Evolutionary conservation across 2,329 filamentous ascomycete genomes (phyloP).

Genomic region (Clarireedia homoeocarpa): DNA sequence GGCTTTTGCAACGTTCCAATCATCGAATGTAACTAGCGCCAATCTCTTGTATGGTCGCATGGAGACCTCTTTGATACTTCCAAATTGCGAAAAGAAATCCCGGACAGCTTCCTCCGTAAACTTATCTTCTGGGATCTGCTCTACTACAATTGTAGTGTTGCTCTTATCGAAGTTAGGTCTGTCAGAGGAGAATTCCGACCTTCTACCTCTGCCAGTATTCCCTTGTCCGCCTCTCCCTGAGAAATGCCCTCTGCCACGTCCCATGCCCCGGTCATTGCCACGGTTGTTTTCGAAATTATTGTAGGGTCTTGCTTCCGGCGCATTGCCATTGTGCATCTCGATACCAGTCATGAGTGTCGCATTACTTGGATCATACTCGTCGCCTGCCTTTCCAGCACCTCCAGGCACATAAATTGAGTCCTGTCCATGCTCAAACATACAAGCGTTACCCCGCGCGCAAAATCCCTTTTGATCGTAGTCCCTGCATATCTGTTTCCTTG

Average conservation of each 20-base stretch:
- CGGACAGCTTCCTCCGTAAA: constrained; percentile 58
- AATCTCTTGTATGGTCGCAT: constrained; percentile 60
- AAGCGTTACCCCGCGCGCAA: constrained; percentile 59
- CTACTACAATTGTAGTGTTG: constrained; percentile 64
- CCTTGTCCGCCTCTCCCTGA: constrained; percentile 21
- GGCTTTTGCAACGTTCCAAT: constrained; percentile 56
- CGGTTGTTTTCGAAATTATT: constrained; percentile 10
- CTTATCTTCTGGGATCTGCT: constrained; percentile 67
- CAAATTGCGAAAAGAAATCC: constrained; percentile 66
- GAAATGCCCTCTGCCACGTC: constrained; percentile 27
- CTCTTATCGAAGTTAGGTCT: constrained; percentile 54
- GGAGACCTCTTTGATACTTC: constrained; percentile 53
- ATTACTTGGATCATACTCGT: constrained; percentile 53
- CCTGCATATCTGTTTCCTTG: constrained; percentile 43
- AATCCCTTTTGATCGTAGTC: constrained; percentile 69
- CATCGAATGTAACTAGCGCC: constrained; percentile 62
- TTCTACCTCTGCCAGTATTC: constrained; percentile 20
- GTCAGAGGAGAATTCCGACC: constrained; percentile 54
- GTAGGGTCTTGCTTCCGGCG: neutral
- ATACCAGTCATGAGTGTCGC: constrained; percentile 34
- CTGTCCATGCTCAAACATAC: constrained; percentile 61
- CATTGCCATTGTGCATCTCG: constrained; percentile 14
- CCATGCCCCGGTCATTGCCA: constrained; percentile 24
- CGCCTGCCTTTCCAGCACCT: constrained; percentile 15
- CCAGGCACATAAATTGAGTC: constrained; percentile 37